A percentile compares a stretch with the other conserved stretches of the same genome.
These are phyloP conservation scores for Hippophae rhamnoides DNA, from an alignment of 306 rosid species.

Conservation along the genomic window DNA sequence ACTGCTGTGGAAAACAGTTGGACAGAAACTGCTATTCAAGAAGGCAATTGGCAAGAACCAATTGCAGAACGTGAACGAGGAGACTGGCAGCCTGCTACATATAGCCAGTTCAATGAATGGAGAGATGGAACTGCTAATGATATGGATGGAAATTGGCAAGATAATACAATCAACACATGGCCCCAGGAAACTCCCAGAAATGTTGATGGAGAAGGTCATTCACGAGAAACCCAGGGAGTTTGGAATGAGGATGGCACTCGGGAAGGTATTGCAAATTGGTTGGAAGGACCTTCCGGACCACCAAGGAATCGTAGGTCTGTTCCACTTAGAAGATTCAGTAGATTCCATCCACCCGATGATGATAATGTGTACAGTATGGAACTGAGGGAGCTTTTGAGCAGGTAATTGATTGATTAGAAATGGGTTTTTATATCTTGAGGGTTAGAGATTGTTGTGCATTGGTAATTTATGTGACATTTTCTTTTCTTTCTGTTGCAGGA, in stretches of 20 bases:
- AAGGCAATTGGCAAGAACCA: conserved; percentile 57
- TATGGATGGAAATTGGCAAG: conserved; percentile 34
- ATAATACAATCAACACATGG: conserved; percentile 50
- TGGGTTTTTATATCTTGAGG: conserved; percentile 13
- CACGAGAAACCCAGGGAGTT: conserved; percentile 46
- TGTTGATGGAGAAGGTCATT: conserved; percentile 50
- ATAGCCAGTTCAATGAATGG: conserved; percentile 49
- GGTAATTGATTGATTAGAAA: conserved; percentile 39
- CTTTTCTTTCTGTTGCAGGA: conserved; percentile 43
- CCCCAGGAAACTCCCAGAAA: conserved; percentile 46
- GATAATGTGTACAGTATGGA: conserved; percentile 99
- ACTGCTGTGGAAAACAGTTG: conserved; percentile 41
- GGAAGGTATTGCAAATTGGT: conserved; percentile 71
- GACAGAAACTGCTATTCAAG: conserved; percentile 60
- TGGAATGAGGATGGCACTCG: conserved; percentile 63
- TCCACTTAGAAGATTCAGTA: conserved; percentile 64
- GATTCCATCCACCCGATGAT: conserved; percentile 97
- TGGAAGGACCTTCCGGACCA: conserved; percentile 69
- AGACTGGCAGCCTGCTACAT: conserved; percentile 60
- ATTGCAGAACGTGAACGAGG: conserved; percentile 46
- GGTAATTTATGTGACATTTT: conserved; percentile 21
- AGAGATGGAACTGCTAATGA: conserved; percentile 48
- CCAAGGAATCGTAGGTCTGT: conserved; percentile 67
- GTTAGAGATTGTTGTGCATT: conserved; percentile 9
- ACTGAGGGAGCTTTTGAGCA: conserved; percentile 96